Conservation (phyloP, 2,329 filamentous ascomycete genomes). For the Fonsecaea monophora region DNA sequence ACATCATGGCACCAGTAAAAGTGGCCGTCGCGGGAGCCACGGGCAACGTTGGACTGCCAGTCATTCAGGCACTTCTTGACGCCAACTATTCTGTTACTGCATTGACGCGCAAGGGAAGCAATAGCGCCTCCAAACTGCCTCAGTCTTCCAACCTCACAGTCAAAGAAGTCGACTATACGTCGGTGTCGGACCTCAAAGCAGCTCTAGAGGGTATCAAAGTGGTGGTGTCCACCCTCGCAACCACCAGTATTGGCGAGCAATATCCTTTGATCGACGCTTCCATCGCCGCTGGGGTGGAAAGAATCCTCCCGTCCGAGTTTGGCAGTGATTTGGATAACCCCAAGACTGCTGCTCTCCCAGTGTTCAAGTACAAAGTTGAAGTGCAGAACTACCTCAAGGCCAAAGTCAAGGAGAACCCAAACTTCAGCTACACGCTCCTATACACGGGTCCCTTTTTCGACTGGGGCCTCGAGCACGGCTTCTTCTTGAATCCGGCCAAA, state of each 20-base stretch:
- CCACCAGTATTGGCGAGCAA: constrained; percentile 22
- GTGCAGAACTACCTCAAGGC: constrained; percentile 43
- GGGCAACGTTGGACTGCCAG: constrained; percentile 35
- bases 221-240: constrained; percentile 40
- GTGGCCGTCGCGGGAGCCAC: constrained; percentile 38
- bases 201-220: constrained; percentile 44
- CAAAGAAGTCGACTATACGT: constrained; percentile 43
- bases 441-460: constrained; percentile 47
- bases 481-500: constrained; percentile 56
- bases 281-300: constrained; percentile 42
- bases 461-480: constrained; percentile 44
- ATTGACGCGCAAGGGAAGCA: constrained; percentile 33
- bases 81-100: constrained; percentile 33
- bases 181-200: constrained; percentile 39
- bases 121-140: constrained; percentile 29
- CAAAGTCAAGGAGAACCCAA: constrained; percentile 28
- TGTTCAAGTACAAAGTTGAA: constrained; percentile 45
- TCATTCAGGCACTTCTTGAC: constrained; percentile 30
- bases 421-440: constrained; percentile 46
- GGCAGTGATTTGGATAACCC: constrained; percentile 44
- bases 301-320: constrained; percentile 48
- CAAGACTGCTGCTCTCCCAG: constrained; percentile 40
- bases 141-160: constrained; percentile 28
- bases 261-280: constrained; percentile 44
- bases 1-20: constrained; percentile 29